phyloP scores from a whole-genome alignment of 2,329 filamentous ascomycete genomes.

The Raffaelea arxii region DNA sequence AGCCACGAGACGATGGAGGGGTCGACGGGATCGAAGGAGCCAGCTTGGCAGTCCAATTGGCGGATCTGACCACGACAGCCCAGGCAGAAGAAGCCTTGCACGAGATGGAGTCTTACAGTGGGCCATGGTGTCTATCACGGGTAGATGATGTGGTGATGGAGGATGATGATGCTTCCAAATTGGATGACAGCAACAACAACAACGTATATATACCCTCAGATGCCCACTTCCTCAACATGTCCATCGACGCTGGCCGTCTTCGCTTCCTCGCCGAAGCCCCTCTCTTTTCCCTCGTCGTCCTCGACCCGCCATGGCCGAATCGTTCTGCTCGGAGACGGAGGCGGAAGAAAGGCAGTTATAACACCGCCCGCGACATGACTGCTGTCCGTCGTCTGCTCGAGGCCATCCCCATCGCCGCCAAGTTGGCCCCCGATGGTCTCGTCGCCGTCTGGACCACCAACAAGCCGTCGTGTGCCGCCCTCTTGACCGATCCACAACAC shows the following conservation, averaged over 20 bases:
- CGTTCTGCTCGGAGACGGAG: slow-evolving; percentile 47
- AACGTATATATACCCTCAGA: slow-evolving; percentile 27
- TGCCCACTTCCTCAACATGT: slow-evolving; percentile 38
- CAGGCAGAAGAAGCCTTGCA: no score
- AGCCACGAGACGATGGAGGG: slow-evolving; percentile 5
- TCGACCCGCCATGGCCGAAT: slow-evolving; percentile 79
- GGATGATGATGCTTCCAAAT: no score
- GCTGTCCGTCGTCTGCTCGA: slow-evolving; percentile 41
- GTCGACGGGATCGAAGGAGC: slow-evolving; percentile 4
- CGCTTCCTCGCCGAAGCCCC: slow-evolving; percentile 31
- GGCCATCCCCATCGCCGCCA: slow-evolving; percentile 44
- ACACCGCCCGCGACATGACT: slow-evolving; percentile 29
- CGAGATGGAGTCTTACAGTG: no score
- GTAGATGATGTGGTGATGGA: slow-evolving; percentile 1
- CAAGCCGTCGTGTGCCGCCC: slow-evolving; percentile 46
- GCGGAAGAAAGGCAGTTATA: slow-evolving; percentile 22
- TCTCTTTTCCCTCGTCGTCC: slow-evolving; percentile 55
- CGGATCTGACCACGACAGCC: slow-evolving; percentile 44
- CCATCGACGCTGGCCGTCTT: slow-evolving; percentile 29
- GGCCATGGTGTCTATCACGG: slow-evolving; percentile 37
- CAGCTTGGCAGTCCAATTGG: slow-evolving; percentile 35
- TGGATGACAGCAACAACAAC: neutral
- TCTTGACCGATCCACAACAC: slow-evolving; percentile 35
- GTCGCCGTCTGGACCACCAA: slow-evolving; percentile 75
- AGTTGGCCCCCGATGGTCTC: slow-evolving; percentile 42